phyloP scores from a whole-genome alignment of 768 basidiomycete species.

The Psilocybe sp. region DNA sequence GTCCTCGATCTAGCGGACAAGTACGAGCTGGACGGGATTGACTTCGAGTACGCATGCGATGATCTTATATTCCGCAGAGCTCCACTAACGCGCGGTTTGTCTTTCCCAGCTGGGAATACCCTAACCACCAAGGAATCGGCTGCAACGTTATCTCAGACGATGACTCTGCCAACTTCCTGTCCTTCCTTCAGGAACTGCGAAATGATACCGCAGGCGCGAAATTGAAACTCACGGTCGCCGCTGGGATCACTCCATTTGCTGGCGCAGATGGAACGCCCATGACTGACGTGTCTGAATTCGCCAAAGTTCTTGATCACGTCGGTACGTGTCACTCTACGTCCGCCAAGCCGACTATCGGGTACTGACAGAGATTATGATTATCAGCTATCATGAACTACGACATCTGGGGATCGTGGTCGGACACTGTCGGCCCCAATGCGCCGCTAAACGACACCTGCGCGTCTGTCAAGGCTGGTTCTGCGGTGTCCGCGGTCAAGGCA shows the following conservation, averaged over 20 bases:
- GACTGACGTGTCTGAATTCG: slow-evolving; percentile 70
- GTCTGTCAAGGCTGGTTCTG: slow-evolving; percentile 65
- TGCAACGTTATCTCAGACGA: slow-evolving; percentile 60
- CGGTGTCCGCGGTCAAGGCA: slow-evolving; percentile 60
- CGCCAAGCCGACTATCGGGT: background rate
- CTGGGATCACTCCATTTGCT: slow-evolving; percentile 37
- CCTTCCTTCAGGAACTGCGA: slow-evolving; percentile 74
- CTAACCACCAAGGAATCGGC: slow-evolving; percentile 60
- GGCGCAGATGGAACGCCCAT: slow-evolving; percentile 58
- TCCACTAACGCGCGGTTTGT: background rate
- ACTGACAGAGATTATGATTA: background rate
- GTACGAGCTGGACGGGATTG: slow-evolving; percentile 59
- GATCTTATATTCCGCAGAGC: background rate
- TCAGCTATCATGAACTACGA: slow-evolving; percentile 67
- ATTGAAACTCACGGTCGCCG: slow-evolving; percentile 55
- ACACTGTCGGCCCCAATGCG: slow-evolving; percentile 75
- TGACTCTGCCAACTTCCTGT: slow-evolving; percentile 79
- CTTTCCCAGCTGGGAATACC: slow-evolving; percentile 77
- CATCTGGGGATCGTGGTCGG: slow-evolving; percentile 49
- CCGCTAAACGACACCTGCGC: slow-evolving; percentile 79
- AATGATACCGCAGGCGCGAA: slow-evolving; percentile 44
- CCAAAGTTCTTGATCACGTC: slow-evolving; percentile 54
- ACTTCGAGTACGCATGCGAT: slow-evolving; percentile 41
- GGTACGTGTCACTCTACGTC: slow-evolving; percentile 19
- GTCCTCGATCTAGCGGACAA: slow-evolving; percentile 43